phyloP scores from a whole-genome alignment of 352 stramenopile species.

The Phytophthora agathidicida region DNA sequence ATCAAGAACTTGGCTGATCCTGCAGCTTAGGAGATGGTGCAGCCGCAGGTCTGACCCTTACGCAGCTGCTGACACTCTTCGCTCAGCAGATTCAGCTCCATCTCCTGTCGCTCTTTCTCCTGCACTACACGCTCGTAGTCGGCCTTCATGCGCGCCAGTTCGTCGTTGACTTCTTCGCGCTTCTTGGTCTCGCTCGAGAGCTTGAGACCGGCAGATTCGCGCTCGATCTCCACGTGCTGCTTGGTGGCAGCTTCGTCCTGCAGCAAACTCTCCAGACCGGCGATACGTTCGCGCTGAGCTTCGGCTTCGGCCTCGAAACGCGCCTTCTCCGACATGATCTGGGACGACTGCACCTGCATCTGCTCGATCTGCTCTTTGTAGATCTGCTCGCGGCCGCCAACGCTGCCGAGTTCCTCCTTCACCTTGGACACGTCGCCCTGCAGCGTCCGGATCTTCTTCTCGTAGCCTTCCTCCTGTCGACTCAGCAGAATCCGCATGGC shows the following conservation, averaged over 20 bases:
- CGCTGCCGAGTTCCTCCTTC: conserved; percentile 84
- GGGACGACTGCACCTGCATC: conserved; percentile 76
- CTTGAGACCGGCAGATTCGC: conserved; percentile 74
- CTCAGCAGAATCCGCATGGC: conserved; percentile 85
- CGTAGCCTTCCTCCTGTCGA: conserved; percentile 83
- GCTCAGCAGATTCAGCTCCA: conserved; percentile 79
- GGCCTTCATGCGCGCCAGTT: conserved; percentile 66
- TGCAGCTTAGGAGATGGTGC: conserved; percentile 62
- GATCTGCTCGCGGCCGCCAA: conserved; percentile 81
- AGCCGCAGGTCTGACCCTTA: conserved; percentile 73
- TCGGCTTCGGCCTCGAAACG: conserved; percentile 70
- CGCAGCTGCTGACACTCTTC: conserved; percentile 82
- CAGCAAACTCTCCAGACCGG: conserved; percentile 67
- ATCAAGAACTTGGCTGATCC: conserved; percentile 9
- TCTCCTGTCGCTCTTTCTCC: conserved; percentile 82
- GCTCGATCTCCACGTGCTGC: conserved; percentile 79
- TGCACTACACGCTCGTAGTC: conserved; percentile 79
- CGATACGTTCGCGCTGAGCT: conserved; percentile 71
- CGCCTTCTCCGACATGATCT: conserved; percentile 80
- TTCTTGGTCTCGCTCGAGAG: conserved; percentile 61
- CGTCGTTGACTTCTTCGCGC: conserved; percentile 61
- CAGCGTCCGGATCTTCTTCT: conserved; percentile 83
- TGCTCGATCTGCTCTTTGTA: conserved; percentile 90
- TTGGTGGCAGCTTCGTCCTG: conserved; percentile 65
- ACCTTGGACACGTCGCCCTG: conserved; percentile 78